Evolutionary conservation across 768 basidiomycete species (phyloP).

Genomic region (Boletus speciosus): DNA sequence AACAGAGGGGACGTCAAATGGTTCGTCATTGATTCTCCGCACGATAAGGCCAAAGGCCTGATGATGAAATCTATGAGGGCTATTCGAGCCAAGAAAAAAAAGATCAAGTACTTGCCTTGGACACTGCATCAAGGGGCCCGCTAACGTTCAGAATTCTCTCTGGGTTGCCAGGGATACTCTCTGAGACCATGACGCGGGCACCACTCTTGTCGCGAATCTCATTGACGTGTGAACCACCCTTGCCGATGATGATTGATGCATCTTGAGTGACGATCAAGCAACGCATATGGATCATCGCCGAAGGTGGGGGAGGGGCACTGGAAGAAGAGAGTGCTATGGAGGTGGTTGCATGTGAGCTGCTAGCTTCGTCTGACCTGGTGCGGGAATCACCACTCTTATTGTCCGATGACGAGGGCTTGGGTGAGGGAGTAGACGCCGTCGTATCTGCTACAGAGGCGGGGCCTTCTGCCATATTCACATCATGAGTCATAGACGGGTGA

Average conservation of each 20-base stretch:
- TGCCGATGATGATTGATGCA: conserved; percentile 98
- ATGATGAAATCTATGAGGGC: background rate
- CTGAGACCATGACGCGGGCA: conserved; percentile 94
- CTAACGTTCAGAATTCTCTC: conserved; percentile 97
- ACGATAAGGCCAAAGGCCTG: conserved; percentile 99
- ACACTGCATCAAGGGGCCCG: conserved; percentile 96
- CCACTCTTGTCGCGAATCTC: conserved; percentile 98
- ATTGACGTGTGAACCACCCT: conserved; percentile 92
- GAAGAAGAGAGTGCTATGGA: conserved; percentile 50
- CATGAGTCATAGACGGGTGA: conserved; percentile 41
- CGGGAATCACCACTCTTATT: conserved; percentile 41
- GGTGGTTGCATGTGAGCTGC: conserved; percentile 44
- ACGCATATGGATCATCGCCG: conserved; percentile 92
- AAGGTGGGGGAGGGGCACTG: conserved; percentile 49
- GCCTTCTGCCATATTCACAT: conserved; percentile 64
- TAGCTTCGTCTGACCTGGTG: conserved; percentile 34
- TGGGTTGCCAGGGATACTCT: conserved; percentile 98
- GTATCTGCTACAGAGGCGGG: conserved; percentile 38
- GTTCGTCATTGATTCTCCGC: conserved; percentile 97
- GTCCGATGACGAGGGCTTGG: conserved; percentile 41
- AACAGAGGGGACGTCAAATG: conserved; percentile 95
- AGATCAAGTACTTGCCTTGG: conserved; percentile 62
- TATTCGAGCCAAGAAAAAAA: background rate
- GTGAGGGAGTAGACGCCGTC: conserved; percentile 58
- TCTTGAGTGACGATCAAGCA: conserved; percentile 99